Evolutionary conservation across 2,329 filamentous ascomycete species (phyloP), one percentile per base, ranked within the genome.

Genomic region (Cladophialophora carrionii): DNA sequence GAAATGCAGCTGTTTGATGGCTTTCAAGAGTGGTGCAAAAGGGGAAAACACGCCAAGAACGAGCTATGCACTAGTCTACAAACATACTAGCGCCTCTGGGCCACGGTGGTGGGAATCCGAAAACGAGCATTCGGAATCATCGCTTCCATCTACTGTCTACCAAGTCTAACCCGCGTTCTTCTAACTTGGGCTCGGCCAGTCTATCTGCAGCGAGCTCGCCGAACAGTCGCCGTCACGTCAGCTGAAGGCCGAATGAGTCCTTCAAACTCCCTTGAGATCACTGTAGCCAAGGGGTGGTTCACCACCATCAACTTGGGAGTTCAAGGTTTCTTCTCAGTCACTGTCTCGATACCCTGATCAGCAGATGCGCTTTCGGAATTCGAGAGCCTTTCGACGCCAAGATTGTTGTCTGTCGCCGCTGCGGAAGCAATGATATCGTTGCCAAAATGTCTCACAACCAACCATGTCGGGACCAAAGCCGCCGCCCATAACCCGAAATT

Each of bases 401-500:
- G 24, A 20, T n/a, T 54, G n/a, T 54, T 24, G 10, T 52, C 57
- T 8, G 20, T 46, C 48, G 20, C 43, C 6, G 10, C 57, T 29
- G 46, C n/a, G 24, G 46, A 22, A 14, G 57, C 46, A 52, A 60
- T 29, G 29, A 4, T 29, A 32, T 60, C 57, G 57, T 52, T 60
- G 46, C 57, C 57, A 52, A 60, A 60, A 12, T 60, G 57, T 41
- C 57, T 52, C 29, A 60, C 46, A n/a, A 91, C 85, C 17, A 89
- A 70, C 89, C 88, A 92, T 0, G 86, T 88, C 0, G 89, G 89
- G 1, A 82, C 69, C 10, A 91, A 77, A 0, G 88, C 82, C 0
- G 89, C 69, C 0, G 79, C 88, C 88, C 88, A 91, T 0, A 91
- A 78, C 0, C 78, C 84, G 73, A 91, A 90, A 71, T 91, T 91